Evolutionary conservation across 192 early-diverging fungal species (phyloP), one percentile per base, ranked within the genome.

Genomic region (Mortierella alpina): DNA sequence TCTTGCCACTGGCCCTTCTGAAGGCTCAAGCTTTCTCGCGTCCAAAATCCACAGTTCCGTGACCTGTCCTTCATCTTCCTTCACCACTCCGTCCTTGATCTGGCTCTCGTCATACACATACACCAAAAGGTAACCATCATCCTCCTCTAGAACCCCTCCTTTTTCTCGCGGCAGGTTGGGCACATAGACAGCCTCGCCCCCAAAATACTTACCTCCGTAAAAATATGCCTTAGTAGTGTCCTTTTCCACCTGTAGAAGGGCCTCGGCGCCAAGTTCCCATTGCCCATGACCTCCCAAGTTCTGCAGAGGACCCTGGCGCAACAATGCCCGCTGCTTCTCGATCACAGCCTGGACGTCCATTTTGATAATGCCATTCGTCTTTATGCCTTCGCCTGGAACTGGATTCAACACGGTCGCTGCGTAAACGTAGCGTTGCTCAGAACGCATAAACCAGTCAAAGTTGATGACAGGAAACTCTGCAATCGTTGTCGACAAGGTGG

Each of bases 21-120:
- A 61, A 5, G 49, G 67, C 18, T 63, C 71, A 73, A 73, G 44
- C 48, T 57, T 70, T 44, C 71, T 71, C n/a, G 75, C 75, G 53
- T 78, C 68, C 65, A 61, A 78, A 42, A 78, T 66, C 75, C 75
- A 70, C 18, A 78, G 56, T 56, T 78, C 75, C 2, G 75, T 70
- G 31, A 64, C 55, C 49, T 78, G 75, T 15, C 20, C 46, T 31
- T 31, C 31, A 17, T 59, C 42, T 13, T 70, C 23, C 68, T 61
- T 78, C 5, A 56, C 55, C n/a, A 63, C 49, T 40, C 68, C 75
- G 15, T 78, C 39, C 22, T 70, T 57, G 50, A 70, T 51, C 57
- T 78, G 68, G 14, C 68, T 61, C 48, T 78, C 68, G 42, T 78
- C 75, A 22, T 78, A 78, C 49, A 71, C 57, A 48, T 78, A 78